Conservation (phyloP, 2,329 filamentous ascomycete species). For the Nigrospora sphaerica region DNA sequence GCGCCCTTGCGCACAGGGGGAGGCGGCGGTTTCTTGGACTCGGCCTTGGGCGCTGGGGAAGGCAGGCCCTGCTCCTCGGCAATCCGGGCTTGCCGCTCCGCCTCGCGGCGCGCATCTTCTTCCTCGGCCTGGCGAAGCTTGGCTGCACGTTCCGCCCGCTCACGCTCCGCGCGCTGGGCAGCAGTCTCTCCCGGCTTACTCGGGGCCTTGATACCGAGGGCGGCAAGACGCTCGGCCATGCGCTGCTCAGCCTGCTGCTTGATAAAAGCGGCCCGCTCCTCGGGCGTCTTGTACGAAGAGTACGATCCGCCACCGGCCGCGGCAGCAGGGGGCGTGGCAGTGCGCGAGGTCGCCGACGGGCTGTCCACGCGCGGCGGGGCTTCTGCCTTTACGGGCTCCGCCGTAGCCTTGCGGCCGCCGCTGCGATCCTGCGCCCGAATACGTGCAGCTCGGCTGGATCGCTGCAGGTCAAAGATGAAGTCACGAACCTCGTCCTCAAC, state of each 20-base stretch:
- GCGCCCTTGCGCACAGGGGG: conserved; percentile 70
- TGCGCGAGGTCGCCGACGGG: conserved; percentile 45
- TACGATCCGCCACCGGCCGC: conserved; percentile 60
- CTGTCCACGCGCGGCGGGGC: conserved; percentile 45
- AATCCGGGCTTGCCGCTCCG: conserved; percentile 76
- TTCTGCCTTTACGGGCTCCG: conserved; percentile 36
- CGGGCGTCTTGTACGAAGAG: conserved; percentile 78
- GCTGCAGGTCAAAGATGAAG: conserved; percentile 94
- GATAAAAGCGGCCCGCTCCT: conserved; percentile 92
- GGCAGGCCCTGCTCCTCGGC: conserved; percentile 67
- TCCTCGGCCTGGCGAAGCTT: conserved; percentile 87
- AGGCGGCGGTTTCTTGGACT: conserved; percentile 61
- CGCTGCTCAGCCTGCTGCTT: conserved; percentile 95
- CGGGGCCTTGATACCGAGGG: conserved; percentile 82
- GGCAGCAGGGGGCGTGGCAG: conserved; percentile 38
- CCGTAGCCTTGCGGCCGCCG: conserved; percentile 30
- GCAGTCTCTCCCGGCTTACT: conserved; percentile 73
- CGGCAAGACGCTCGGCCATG: conserved; percentile 92
- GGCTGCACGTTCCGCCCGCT: conserved; percentile 79
- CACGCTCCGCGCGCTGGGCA: conserved; percentile 79
- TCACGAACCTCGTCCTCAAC: conserved; percentile 96
- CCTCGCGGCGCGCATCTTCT: conserved; percentile 82
- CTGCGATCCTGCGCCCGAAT: conserved; percentile 53
- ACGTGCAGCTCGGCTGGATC: conserved; percentile 71
- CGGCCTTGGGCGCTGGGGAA: conserved; percentile 46